Percentiles rank a stretch among this genome's conserved stretches.
These are phyloP conservation scores for Pseudogymnoascus sp. DNA, from an alignment of 2,329 filamentous ascomycete species.

Conservation along the genomic window DNA sequence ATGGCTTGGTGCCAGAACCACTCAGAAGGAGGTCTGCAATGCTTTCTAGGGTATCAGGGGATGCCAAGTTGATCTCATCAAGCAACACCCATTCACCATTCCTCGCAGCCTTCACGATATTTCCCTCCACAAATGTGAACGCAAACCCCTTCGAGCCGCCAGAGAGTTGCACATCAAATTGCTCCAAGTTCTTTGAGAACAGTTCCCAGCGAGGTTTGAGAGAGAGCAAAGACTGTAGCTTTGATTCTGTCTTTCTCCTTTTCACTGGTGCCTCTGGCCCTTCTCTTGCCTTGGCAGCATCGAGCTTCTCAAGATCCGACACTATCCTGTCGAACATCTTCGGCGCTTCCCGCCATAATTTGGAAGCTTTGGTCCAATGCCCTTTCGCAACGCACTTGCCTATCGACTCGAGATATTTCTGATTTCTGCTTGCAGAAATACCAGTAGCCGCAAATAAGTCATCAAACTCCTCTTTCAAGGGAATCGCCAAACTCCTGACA, in stretches of 20 bases:
- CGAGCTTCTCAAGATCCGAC: conserved; percentile 44
- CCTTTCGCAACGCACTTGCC: conserved; percentile 72
- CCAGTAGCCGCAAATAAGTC: conserved; percentile 77
- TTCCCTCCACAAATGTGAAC: conserved; percentile 93
- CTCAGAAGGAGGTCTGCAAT: conserved; percentile 80
- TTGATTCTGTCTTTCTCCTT: conserved; percentile 58
- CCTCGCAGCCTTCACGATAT: conserved; percentile 88
- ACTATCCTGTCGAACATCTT: conserved; percentile 76
- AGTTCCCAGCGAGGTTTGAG: conserved; percentile 67
- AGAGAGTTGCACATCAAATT: conserved; percentile 74
- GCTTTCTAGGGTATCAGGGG: conserved; percentile 88
- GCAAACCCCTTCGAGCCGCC: conserved; percentile 72
- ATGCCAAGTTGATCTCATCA: conserved; percentile 95
- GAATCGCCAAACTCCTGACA: conserved; percentile 77
- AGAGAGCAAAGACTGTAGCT: conserved; percentile 55
- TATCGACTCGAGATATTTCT: conserved; percentile 76
- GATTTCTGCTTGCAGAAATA: conserved; percentile 82
- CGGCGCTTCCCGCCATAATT: conserved; percentile 81
- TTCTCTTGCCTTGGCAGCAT: conserved; percentile 32
- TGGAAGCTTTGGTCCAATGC: conserved; percentile 82
- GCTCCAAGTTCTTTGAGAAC: conserved; percentile 67
- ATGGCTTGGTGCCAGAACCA: conserved; percentile 65
- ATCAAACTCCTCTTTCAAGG: conserved; percentile 89
- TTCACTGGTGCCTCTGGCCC: conserved; percentile 62
- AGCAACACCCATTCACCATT: conserved; percentile 96